phyloP scores from a whole-genome alignment of 2,329 filamentous ascomycete species.

The Phialophora expanda region DNA sequence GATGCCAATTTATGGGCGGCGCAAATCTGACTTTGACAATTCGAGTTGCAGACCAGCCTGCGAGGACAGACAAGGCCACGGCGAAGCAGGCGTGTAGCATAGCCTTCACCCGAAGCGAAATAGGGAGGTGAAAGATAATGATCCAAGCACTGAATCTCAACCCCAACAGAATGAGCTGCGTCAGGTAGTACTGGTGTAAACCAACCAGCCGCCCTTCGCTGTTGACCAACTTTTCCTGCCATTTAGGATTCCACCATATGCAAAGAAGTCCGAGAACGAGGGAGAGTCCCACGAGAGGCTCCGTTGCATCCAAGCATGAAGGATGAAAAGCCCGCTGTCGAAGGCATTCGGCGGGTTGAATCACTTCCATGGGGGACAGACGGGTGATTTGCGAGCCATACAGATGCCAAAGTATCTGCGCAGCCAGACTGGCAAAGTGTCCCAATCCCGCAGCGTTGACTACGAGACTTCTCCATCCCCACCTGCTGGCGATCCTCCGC shows the following conservation, averaged over 20 bases:
- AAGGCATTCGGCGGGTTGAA: conserved; percentile 24
- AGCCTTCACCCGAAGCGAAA: conserved; percentile 13
- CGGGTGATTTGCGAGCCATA: conserved; percentile 43
- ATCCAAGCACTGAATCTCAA: conserved; percentile 53
- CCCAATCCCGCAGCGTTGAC: conserved; percentile 51
- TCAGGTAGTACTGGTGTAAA: conserved; percentile 53
- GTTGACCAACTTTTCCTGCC: conserved; percentile 52
- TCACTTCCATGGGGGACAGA: conserved; percentile 30
- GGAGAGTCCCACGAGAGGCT: conserved; percentile 37
- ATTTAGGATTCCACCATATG: conserved; percentile 57
- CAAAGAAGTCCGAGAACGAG: conserved; percentile 52
- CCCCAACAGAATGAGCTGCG: conserved; percentile 53
- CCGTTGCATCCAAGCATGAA: conserved; percentile 30
- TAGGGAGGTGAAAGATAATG: conserved; percentile 40
- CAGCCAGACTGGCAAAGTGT: conserved; percentile 51
- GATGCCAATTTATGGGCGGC: conserved; percentile 46
- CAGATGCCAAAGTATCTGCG: conserved; percentile 52
- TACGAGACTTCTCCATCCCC: conserved; percentile 53
- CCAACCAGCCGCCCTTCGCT: conserved; percentile 50
- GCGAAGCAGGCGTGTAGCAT: conserved; percentile 45
- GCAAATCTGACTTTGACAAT: conserved; percentile 49
- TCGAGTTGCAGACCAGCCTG: conserved; percentile 45
- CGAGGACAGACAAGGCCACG: conserved; percentile 49
- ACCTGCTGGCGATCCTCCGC: conserved; percentile 44
- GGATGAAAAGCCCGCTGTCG: conserved; percentile 13